Evolutionary conservation across 2,329 filamentous ascomycete genomes (phyloP), one percentile per base, ranked within the genome.

Genomic region (Diaporthe sp.): DNA sequence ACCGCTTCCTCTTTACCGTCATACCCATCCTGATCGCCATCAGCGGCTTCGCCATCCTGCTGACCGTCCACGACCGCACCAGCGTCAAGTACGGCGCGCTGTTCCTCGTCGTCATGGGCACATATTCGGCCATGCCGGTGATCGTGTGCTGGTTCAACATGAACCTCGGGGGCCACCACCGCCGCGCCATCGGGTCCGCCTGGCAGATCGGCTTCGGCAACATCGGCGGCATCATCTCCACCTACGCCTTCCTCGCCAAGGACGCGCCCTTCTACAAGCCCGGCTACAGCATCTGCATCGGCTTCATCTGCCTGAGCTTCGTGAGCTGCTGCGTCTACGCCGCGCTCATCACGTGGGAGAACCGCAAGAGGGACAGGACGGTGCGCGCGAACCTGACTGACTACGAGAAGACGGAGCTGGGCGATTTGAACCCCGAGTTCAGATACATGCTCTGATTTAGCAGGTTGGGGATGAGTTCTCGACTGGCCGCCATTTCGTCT

Each of bases 51-150:
- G 91, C 86, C 4, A 94, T 96, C 76, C 88, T 98, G 10, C 85
- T 97, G 67, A 86, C 87, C 15, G 90, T 96, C 7, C 93, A 96
- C 82, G 71, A 94, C 81, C 90, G 95, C 82, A 86, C 85, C 0
- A 77, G 88, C 17, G 84, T 94, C 9, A 90, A 97, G 82, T 98
- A 98, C 80, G 93, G 88, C 0, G 94, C 93, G 0, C 88, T 98
- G 0, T 98, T 97, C 86, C 86, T 98, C 44, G 91, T 97, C 68
- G 93, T 94, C 2, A 92, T 92, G 85, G 95, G 95, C 68, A 89
- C 91, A 0, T 98, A 97, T 84, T 92, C 92, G 1, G 94, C 95
- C n/a, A 96, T 98, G 93, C 95, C 96, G 0, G 92, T 98, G 42
- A 91, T 95, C 58, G 90, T 95, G 10, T 95, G 93, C 82, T 96